A percentile compares a stretch with the other conserved stretches of the same genome.
These are phyloP conservation scores for Colletotrichum zoysiae DNA, from an alignment of 2,329 filamentous ascomycete genomes.

Conservation along the genomic window DNA sequence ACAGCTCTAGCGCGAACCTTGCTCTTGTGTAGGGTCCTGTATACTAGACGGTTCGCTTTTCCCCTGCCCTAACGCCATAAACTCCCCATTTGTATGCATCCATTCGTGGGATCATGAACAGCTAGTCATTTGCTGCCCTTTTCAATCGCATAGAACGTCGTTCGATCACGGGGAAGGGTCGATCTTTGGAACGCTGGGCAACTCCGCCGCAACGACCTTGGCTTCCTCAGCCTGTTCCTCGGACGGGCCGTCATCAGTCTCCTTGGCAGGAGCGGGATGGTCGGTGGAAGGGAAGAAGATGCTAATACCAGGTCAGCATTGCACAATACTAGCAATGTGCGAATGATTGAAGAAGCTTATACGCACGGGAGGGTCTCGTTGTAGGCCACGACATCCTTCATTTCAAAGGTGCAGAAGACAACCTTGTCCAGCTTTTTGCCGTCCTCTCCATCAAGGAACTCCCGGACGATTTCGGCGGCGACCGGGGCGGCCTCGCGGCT, in stretches of 20 bases:
- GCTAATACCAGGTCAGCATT: conserved; percentile 4
- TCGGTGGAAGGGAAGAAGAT: conserved; percentile 42
- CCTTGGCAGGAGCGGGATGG: conserved; percentile 33
- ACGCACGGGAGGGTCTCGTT: conserved; percentile 79
- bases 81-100: conserved; percentile 3
- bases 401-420: conserved; percentile 86
- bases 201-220: conserved; percentile 46
- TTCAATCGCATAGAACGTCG: not conserved
- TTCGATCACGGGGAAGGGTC: conserved; percentile 45
- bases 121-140: not conserved
- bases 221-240: conserved; percentile 45
- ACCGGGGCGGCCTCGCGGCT: conserved; percentile 77
- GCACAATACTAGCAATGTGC: too few species aligned
- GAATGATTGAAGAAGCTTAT: not conserved
- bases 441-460: conserved; percentile 63
- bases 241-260: conserved; percentile 43
- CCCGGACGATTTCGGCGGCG: conserved; percentile 71
- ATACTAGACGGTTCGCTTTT: not conserved
- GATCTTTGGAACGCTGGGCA: conserved; percentile 53
- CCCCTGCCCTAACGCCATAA: conserved; percentile 6
- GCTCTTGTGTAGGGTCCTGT: not conserved
- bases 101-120: not conserved
- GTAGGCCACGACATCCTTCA: conserved; percentile 83
- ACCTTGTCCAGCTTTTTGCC: conserved; percentile 74
- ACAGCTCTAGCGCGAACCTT: not conserved